phyloP scores from a whole-genome alignment of 2,329 filamentous ascomycete genomes.

The Aspergillus udagawae region DNA sequence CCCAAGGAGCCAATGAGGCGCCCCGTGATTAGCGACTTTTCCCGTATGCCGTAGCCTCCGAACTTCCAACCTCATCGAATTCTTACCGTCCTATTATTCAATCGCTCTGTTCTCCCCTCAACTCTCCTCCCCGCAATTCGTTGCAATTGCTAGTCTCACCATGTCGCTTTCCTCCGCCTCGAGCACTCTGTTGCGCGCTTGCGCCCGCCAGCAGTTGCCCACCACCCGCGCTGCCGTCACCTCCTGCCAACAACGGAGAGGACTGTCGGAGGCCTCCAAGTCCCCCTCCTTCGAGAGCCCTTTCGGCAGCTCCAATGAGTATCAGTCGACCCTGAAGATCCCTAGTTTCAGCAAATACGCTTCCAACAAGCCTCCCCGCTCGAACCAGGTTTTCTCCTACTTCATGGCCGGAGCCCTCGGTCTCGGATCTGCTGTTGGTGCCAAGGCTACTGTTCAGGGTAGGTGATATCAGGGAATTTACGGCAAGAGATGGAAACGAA shows the following conservation, averaged over 20 bases:
- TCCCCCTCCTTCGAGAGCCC: constrained; percentile 51
- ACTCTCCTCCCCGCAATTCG: constrained; percentile 27
- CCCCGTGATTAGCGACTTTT: too few relatives aligned
- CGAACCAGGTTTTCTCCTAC: constrained; percentile 89
- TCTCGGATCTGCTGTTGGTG: constrained; percentile 83
- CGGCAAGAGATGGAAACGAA: constrained; percentile 1
- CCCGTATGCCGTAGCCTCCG: constrained; percentile 30
- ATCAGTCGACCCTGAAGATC: constrained; percentile 62
- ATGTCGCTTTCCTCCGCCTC: constrained; percentile 61
- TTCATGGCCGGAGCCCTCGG: constrained; percentile 98
- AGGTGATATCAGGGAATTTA: constrained; percentile 40
- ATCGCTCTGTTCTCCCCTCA: constrained; percentile 14
- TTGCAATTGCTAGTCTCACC: constrained; percentile 31
- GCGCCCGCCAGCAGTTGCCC: constrained; percentile 45
- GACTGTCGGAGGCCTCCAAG: constrained; percentile 33
- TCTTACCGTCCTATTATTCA: neutral
- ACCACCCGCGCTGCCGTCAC: constrained; percentile 39
- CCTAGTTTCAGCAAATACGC: constrained; percentile 88
- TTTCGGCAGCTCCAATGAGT: constrained; percentile 49
- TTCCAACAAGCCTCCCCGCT: constrained; percentile 61
- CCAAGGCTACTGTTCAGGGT: constrained; percentile 98
- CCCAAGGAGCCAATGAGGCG: constrained; percentile 32
- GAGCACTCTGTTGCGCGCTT: constrained; percentile 63
- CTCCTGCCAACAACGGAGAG: constrained; percentile 41
- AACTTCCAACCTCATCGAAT: constrained; percentile 30